A percentile compares a stretch with the other conserved stretches of the same genome.
These are phyloP conservation scores for Penicillium digitatum DNA, from an alignment of 2,329 filamentous ascomycete genomes.

Conservation along the genomic window DNA sequence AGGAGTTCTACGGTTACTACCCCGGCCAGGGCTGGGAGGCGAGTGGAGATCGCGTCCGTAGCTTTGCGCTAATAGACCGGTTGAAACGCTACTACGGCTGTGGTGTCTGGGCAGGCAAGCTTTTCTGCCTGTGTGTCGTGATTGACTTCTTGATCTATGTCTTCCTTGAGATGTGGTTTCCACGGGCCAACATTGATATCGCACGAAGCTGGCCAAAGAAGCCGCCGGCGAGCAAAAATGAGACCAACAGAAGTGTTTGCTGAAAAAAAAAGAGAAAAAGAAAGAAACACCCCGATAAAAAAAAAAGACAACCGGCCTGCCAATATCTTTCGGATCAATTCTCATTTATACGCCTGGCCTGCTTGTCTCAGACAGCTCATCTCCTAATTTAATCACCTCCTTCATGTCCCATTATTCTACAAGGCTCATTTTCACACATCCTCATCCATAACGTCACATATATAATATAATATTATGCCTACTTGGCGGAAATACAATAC, in stretches of 20 bases:
- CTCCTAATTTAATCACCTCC: background rate
- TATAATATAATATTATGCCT: slow-evolving; percentile 1
- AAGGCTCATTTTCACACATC: background rate
- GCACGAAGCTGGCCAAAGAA: slow-evolving; percentile 92
- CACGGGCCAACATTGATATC: slow-evolving; percentile 79
- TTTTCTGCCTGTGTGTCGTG: slow-evolving; percentile 91
- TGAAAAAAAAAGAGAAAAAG: background rate
- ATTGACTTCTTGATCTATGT: slow-evolving; percentile 91
- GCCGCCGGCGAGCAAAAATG: slow-evolving; percentile 18
- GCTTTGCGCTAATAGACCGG: slow-evolving; percentile 89
- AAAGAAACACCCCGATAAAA: background rate
- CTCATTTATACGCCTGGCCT: background rate
- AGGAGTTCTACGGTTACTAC: slow-evolving; percentile 83
- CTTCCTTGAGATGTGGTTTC: slow-evolving; percentile 81
- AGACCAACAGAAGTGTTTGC: background rate
- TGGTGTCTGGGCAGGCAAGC: slow-evolving; percentile 95
- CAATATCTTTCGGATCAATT: background rate
- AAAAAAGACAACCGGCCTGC: slow-evolving; percentile 10
- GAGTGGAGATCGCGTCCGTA: slow-evolving; percentile 68
- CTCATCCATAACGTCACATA: background rate
- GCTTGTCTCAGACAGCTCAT: background rate
- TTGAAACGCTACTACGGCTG: slow-evolving; percentile 97
- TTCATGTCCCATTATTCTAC: background rate
- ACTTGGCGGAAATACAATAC: background rate
- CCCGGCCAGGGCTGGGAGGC: slow-evolving; percentile 66